Percentiles rank a stretch among this genome's conserved stretches.
These are phyloP conservation scores for Fusarium globosum DNA, from an alignment of 2,329 filamentous ascomycete genomes.

Conservation along the genomic window DNA sequence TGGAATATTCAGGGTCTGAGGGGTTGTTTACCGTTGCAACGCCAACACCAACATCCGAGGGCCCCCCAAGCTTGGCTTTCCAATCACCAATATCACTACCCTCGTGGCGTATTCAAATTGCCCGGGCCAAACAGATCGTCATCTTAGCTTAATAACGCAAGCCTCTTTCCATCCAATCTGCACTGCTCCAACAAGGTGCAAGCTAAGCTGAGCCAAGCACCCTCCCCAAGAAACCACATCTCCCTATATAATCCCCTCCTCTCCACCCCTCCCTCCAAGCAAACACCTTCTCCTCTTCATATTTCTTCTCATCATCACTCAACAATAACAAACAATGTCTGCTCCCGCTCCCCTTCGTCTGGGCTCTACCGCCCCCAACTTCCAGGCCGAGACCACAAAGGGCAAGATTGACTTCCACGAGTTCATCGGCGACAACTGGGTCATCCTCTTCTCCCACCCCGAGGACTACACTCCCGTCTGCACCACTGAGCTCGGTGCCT, in stretches of 20 bases:
- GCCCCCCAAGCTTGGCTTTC: constrained; percentile 22
- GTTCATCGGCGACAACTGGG: constrained; percentile 83
- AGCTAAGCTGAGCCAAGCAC: constrained; percentile 1
- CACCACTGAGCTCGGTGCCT: constrained; percentile 94
- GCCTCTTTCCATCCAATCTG: neutral
- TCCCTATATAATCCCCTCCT: constrained; percentile 34
- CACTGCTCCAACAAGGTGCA: constrained; percentile 28
- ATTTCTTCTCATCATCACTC: neutral
- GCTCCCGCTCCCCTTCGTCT: constrained; percentile 64
- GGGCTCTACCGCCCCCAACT: constrained; percentile 79
- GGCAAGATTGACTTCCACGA: constrained; percentile 86
- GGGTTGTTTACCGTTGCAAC: constrained; percentile 10
- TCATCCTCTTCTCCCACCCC: constrained; percentile 85
- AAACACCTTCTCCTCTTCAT: neutral
- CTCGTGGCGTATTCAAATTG: constrained; percentile 29
- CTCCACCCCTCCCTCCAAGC: neutral
- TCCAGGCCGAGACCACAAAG: constrained; percentile 82
- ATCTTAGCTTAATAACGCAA: constrained; percentile 9
- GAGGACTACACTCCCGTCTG: constrained; percentile 95
- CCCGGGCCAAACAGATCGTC: constrained; percentile 19
- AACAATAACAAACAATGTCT: constrained; percentile 41
- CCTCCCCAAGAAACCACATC: neutral
- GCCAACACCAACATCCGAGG: constrained; percentile 6
- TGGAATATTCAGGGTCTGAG: neutral
- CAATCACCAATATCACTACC: constrained; percentile 30